phyloP scores from a whole-genome alignment of 768 basidiomycete genomes.

The Ephemerocybe angulata region DNA sequence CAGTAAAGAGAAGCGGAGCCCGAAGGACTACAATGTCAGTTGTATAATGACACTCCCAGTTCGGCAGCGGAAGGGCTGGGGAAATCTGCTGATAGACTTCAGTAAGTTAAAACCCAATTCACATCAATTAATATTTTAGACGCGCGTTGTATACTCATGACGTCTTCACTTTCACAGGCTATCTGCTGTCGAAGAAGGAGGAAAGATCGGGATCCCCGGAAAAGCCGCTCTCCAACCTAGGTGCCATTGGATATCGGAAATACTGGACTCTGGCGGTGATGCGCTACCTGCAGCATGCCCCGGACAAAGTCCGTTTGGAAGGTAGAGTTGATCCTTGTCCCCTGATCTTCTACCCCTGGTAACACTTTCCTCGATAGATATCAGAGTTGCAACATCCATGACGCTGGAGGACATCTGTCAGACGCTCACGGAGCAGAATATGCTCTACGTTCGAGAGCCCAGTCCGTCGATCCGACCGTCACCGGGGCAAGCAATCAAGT shows the following conservation, averaged over 20 bases:
- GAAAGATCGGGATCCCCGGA: conserved; percentile 88
- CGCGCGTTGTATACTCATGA: too few relatives aligned
- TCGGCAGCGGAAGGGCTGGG: conserved; percentile 93
- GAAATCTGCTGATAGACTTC: conserved; percentile 95
- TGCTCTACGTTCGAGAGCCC: conserved; percentile 60
- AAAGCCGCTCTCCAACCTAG: conserved; percentile 90
- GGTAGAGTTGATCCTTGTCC: conserved; percentile 46
- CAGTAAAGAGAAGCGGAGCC: conserved; percentile 96
- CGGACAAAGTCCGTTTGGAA: conserved; percentile 66
- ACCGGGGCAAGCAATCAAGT: conserved; percentile 77
- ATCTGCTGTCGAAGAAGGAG: conserved; percentile 94
- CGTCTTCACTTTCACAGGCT: conserved; percentile 53
- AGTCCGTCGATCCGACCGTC: conserved; percentile 57
- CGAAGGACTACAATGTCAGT: conserved; percentile 95
- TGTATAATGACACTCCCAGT: conserved; percentile 99
- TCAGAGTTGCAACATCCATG: conserved; percentile 84
- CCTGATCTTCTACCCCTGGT: not conserved
- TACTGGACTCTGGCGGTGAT: conserved; percentile 92
- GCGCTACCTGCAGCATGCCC: conserved; percentile 62
- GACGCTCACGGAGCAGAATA: conserved; percentile 66
- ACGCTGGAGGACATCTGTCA: conserved; percentile 83
- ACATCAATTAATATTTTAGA: too few relatives aligned
- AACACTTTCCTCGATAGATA: conserved; percentile 47
- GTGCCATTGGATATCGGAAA: conserved; percentile 89
- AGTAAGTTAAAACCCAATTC: conserved; percentile 53